Evolutionary conservation across 768 basidiomycete genomes (phyloP), one percentile per base, ranked within the genome.

Genomic region (Cystofilobasidium bisporidii): DNA sequence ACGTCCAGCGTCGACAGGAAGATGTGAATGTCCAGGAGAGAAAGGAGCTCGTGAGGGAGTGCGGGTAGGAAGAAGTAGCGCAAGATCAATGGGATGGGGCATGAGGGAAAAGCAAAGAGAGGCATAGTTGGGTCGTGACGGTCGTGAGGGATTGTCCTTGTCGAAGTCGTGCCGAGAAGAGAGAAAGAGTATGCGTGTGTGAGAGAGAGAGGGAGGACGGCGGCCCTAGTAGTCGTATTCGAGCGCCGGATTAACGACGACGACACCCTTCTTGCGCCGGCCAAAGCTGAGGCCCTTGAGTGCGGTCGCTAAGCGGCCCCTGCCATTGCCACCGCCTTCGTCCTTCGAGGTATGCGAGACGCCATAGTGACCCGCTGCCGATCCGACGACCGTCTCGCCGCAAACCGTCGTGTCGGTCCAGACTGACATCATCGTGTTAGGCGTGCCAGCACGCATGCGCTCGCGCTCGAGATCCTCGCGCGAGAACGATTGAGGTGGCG

Each of bases 391-490:
- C n/a, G 48, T 28, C 48, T 15, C 22, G 22, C 48, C 22, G 9
- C 48, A 12, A 3, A 9, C 30, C 0, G 63, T 64, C 55, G 40
- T 40, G 18, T 64, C 63, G 48, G 63, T 64, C 63, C 63, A 57
- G 36, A n/a, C 36, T 0, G 36, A 56, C 36, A 26, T 32, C 63
- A 64, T 64, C 28, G 63, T 57, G 50, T 40, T 41, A 9, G 63
- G 63, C 38, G 63, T 64, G 9, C 63, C 63, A 2, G 61, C 26
- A 6, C 43, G 20, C 10, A 56, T 55, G 41, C 63, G 33, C n/a
- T 64, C 63, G 48, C 50, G 32, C 10, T 64, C 53, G 40, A 64
- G 41, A 26, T 24, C 50, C 47, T 50, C 61, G 32, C 32, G 30
- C 45, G 43, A 28, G 50, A 28, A 9, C 8, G 17, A 8, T 15